Conservation (phyloP, 2,329 filamentous ascomycete species). For the Fusarium goolgardi region DNA sequence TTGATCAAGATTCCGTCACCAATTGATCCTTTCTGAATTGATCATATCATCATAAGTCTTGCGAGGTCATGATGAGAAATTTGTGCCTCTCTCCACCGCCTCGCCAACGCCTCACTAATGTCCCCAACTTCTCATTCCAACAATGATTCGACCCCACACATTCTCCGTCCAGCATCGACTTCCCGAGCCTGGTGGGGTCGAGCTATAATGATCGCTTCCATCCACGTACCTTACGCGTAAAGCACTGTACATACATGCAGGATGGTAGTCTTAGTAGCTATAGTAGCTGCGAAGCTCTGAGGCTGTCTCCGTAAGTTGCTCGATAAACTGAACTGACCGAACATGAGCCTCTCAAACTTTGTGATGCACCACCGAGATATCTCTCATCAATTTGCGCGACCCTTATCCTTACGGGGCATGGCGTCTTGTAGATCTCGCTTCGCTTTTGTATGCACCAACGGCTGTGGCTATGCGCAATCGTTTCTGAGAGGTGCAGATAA, state of each 20-base stretch:
- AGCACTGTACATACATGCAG: constrained; percentile 1
- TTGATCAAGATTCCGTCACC: not conserved
- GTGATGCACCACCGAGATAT: constrained; percentile 21
- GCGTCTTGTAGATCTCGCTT: constrained; percentile 33
- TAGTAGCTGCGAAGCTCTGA: constrained; percentile 12
- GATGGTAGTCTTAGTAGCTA: not conserved
- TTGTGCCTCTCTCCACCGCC: constrained; percentile 46
- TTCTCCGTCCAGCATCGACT: constrained; percentile 44
- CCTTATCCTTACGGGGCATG: constrained; percentile 41
- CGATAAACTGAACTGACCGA: constrained; percentile 17
- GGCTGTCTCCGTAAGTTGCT: constrained; percentile 32
- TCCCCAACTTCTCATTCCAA: constrained; percentile 43
- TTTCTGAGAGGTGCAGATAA: constrained; percentile 28
- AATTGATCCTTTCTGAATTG: not conserved
- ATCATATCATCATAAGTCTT: constrained; percentile 14
- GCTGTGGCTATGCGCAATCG: constrained; percentile 31
- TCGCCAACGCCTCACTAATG: constrained; percentile 27
- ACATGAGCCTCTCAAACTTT: constrained; percentile 16
- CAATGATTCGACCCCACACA: constrained; percentile 41
- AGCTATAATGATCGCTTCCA: constrained; percentile 26
- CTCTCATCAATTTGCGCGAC: constrained; percentile 13
- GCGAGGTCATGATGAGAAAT: constrained; percentile 22
- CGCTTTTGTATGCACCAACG: constrained; percentile 39
- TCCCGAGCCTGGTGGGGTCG: constrained; percentile 42
- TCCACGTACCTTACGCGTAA: constrained; percentile 33